Conservation (phyloP, 306 rosid genomes). For the Malus fusca region DNA sequence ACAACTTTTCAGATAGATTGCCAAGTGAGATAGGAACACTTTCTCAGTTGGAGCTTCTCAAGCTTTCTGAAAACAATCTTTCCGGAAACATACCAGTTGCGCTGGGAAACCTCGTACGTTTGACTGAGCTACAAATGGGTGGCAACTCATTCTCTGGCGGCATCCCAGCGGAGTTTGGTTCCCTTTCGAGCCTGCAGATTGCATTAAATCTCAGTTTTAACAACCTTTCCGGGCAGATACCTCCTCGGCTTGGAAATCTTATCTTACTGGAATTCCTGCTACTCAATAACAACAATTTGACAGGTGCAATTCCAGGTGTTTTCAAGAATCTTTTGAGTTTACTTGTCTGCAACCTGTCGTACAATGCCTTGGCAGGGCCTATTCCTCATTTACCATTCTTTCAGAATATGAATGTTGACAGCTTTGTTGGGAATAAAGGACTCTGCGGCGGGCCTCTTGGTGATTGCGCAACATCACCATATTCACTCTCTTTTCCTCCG, state of each 20-base stretch:
- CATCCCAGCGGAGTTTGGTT: slow-evolving; percentile 61
- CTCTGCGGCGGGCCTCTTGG: slow-evolving; percentile 69
- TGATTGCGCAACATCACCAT: slow-evolving; percentile 38
- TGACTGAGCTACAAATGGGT: slow-evolving; percentile 75
- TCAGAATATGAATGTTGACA: slow-evolving; percentile 41
- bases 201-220: slow-evolving; percentile 75
- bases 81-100: slow-evolving; percentile 54
- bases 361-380: slow-evolving; percentile 66
- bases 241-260: slow-evolving; percentile 53
- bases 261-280: slow-evolving; percentile 52
- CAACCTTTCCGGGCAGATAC: slow-evolving; percentile 62
- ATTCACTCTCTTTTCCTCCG: slow-evolving; percentile 26
- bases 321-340: slow-evolving; percentile 50
- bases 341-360: slow-evolving; percentile 71
- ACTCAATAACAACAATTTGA: slow-evolving; percentile 66
- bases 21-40: slow-evolving; percentile 64
- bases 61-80: slow-evolving; percentile 54
- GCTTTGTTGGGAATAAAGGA: slow-evolving; percentile 58
- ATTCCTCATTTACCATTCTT: slow-evolving; percentile 47
- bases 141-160: slow-evolving; percentile 59
- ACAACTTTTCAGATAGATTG: slow-evolving; percentile 47
- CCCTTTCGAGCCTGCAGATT: slow-evolving; percentile 72
- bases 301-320: slow-evolving; percentile 60
- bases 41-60: slow-evolving; percentile 69
- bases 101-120: slow-evolving; percentile 54